Evolutionary conservation across 2,329 filamentous ascomycete species (phyloP), one percentile per base, ranked within the genome.

Genomic region (Xylariaceae sp.): DNA sequence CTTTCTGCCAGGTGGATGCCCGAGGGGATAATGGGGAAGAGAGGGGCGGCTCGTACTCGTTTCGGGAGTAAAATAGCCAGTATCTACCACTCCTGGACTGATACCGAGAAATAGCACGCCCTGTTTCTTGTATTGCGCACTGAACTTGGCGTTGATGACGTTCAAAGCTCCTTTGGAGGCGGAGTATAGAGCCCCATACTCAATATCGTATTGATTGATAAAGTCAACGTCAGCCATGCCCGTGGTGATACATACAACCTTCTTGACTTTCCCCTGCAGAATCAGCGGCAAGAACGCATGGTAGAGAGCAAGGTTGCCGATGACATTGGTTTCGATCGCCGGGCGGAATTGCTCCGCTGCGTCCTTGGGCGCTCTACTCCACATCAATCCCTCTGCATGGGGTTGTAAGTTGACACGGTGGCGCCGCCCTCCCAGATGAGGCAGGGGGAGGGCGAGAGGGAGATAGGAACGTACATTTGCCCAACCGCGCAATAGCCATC

Each of bases 131-230:
- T 78, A 75, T 53, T 74, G 67, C 0, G 71, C 72, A 48, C 63
- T 73, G 65, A 72, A 80, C 61, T 81, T 81, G 51, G 56, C 64
- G 10, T 53, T 49, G 2, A 50, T 37, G 11, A 60, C 37, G 37
- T 65, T 65, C 54, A 64, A 18, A 3, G 57, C 61, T 15, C 63
- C 68, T 0, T 77, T 60, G 24, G 69, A 70, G 37, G 70, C 70
- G 18, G 77, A 66, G 63, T 85, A 85, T 41, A 81, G 29, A 30
- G 39, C 30, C n/a, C n/a, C n/a, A n/a, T n/a, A n/a, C n/a, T 8
- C 16, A 5, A 37, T 6, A 1, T 37, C 18, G 18, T 21, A 37
- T 3, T 37, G 7, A 18, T 37, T 37, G 9, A 15, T 20, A 2
- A 6, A 21, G 33, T 37, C 33, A 15, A 20, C 5, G 16, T 37